phyloP scores from a whole-genome alignment of 2,329 filamentous ascomycete genomes.

The Aspergillus carbonarius region DNA sequence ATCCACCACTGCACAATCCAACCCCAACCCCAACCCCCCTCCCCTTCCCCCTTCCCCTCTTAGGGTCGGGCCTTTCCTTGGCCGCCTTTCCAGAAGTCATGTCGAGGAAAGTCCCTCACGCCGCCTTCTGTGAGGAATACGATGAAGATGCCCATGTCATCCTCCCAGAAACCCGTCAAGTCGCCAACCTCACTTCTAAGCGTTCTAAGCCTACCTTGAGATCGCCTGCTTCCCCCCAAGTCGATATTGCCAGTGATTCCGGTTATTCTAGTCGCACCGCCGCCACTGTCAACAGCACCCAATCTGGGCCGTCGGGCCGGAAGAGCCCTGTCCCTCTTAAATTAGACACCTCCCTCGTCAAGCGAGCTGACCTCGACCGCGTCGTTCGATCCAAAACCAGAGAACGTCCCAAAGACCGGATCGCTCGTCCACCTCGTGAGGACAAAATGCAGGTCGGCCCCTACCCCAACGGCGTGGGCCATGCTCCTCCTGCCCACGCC shows the following conservation, averaged over 20 bases:
- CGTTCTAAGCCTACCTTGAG: constrained; percentile 45
- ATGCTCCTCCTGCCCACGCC: constrained; percentile 27
- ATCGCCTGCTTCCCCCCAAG: constrained; percentile 34
- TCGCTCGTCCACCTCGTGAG: constrained; percentile 27
- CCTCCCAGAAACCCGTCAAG: constrained; percentile 48
- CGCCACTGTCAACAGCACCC: constrained; percentile 53
- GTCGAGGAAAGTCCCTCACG: constrained; percentile 40
- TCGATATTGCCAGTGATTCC: constrained; percentile 59
- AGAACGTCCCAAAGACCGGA: constrained; percentile 34
- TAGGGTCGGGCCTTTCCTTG: constrained; percentile 18
- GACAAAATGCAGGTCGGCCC: constrained; percentile 39
- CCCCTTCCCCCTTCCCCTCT: background rate
- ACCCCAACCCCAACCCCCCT: constrained; percentile 23
- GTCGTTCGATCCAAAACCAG: constrained; percentile 30
- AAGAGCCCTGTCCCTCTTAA: constrained; percentile 39
- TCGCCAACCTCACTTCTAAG: constrained; percentile 53
- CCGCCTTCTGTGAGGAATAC: constrained; percentile 50
- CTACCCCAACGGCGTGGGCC: constrained; percentile 29
- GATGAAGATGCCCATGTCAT: constrained; percentile 46
- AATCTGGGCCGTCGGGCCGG: constrained; percentile 50
- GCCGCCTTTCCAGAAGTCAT: constrained; percentile 33
- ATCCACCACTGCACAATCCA: constrained; percentile 22
- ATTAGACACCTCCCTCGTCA: constrained; percentile 34
- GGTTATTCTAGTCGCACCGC: constrained; percentile 62
- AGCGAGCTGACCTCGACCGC: constrained; percentile 27